These are phyloP conservation scores for Scytalidium lignicola DNA, from an alignment of 2,329 filamentous ascomycete genomes.

Conservation along the genomic window DNA sequence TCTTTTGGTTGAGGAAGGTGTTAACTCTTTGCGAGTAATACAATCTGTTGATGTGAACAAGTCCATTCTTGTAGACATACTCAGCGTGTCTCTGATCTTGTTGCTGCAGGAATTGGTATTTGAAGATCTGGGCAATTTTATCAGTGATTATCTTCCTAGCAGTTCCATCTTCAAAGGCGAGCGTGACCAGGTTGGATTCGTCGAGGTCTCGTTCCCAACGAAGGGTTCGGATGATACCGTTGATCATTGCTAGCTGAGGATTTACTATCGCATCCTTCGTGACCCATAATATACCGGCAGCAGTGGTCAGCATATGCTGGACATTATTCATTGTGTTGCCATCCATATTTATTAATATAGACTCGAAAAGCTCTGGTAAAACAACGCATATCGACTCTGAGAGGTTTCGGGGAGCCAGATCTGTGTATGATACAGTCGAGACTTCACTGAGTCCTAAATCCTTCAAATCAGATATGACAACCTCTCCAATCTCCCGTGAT, in stretches of 20 bases:
- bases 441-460: too few relatives aligned
- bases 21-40: constrained; percentile 16
- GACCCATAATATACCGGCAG: constrained; percentile 29
- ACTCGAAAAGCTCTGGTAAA: constrained; percentile 14
- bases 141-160: constrained; percentile 2
- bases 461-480: too few relatives aligned
- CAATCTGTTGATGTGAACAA: constrained; percentile 20
- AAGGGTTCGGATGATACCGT: constrained; percentile 29
- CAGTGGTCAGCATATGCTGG: constrained; percentile 22
- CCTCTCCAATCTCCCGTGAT: too few relatives aligned
- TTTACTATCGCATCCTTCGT: constrained; percentile 23
- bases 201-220: constrained; percentile 30
- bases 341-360: constrained; percentile 16
- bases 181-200: constrained; percentile 19
- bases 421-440: too few relatives aligned
- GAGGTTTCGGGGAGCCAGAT: constrained; percentile 6
- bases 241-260: constrained; percentile 26
- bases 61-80: constrained; percentile 14
- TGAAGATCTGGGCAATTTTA: constrained; percentile 12
- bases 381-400: constrained; percentile 18
- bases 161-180: constrained; percentile 14
- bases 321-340: constrained; percentile 21
- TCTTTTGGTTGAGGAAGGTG: constrained; percentile 12
- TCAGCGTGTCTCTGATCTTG: constrained; percentile 15
- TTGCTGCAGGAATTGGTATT: constrained; percentile 13